phyloP scores from a whole-genome alignment of 1,284 basidiomycete species.

The Boletellus sp. region DNA sequence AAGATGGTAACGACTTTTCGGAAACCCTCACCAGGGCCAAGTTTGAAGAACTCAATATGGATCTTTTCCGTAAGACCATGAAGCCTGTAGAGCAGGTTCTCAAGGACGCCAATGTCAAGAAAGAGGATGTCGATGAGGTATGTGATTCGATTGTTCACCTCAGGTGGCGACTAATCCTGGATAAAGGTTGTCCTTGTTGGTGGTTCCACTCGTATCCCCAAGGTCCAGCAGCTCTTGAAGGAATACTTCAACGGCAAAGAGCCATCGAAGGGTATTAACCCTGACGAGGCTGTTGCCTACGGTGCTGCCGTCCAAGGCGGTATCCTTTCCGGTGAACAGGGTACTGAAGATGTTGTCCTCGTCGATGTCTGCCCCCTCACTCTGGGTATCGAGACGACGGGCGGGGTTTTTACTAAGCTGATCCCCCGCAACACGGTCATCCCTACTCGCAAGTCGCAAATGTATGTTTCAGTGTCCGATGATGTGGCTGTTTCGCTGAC shows the following conservation, averaged over 20 bases:
- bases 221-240: slow-evolving; percentile 95
- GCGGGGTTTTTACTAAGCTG: slow-evolving; percentile 97
- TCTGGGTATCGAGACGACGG: slow-evolving; percentile 97
- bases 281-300: slow-evolving; percentile 93
- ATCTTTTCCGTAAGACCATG: slow-evolving; percentile 99
- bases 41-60: slow-evolving; percentile 98
- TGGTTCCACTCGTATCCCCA: slow-evolving; percentile 98
- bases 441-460: slow-evolving; percentile 96
- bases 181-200: slow-evolving; percentile 81
- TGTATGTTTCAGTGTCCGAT: slow-evolving; percentile 42
- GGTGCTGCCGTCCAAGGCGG: slow-evolving; percentile 98
- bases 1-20: slow-evolving; percentile 94
- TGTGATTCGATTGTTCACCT: slow-evolving; percentile 16
- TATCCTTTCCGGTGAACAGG: slow-evolving; percentile 88
- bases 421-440: slow-evolving; percentile 97
- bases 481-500: background rate
- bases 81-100: slow-evolving; percentile 98
- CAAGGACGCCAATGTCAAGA: slow-evolving; percentile 97
- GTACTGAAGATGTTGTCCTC: slow-evolving; percentile 82
- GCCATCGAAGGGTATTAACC: slow-evolving; percentile 91
- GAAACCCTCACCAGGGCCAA: slow-evolving; percentile 97
- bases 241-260: slow-evolving; percentile 90
- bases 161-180: background rate
- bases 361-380: slow-evolving; percentile 95
- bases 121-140: slow-evolving; percentile 93